phyloP scores from a whole-genome alignment of 768 basidiomycete species.

The Termitomyces sp. region DNA sequence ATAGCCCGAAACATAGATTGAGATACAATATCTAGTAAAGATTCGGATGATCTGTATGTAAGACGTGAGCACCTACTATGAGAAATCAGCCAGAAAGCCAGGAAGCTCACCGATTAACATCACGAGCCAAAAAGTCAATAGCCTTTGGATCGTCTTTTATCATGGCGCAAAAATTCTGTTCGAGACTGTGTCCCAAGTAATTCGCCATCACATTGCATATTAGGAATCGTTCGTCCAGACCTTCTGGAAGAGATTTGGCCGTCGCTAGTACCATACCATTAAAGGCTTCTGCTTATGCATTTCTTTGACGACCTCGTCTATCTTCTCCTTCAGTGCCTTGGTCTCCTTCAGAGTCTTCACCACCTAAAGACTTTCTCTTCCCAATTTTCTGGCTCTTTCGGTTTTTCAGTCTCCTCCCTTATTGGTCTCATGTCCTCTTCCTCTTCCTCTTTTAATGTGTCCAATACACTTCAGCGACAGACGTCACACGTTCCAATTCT shows the following conservation, averaged over 20 bases:
- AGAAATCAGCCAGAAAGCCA: neutral
- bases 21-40: neutral
- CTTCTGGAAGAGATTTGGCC: neutral
- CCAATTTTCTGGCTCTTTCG: too few relatives aligned
- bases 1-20: neutral
- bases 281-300: neutral
- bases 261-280: neutral
- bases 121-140: neutral
- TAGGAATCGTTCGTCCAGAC: neutral
- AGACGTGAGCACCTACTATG: neutral
- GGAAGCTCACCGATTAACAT: neutral
- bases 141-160: neutral
- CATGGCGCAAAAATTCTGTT: neutral
- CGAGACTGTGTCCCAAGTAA: neutral
- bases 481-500: too few relatives aligned
- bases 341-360: neutral
- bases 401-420: neutral
- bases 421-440: neutral
- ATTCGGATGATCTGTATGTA: neutral
- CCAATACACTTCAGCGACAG: too few relatives aligned
- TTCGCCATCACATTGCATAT: neutral
- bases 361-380: too few relatives aligned
- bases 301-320: neutral
- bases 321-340: neutral
- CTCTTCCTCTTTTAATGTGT: neutral